Base-by-base conservation (phyloP, 2,329 filamentous ascomycete genomes). In the Trichoderma atroviride region DNA sequence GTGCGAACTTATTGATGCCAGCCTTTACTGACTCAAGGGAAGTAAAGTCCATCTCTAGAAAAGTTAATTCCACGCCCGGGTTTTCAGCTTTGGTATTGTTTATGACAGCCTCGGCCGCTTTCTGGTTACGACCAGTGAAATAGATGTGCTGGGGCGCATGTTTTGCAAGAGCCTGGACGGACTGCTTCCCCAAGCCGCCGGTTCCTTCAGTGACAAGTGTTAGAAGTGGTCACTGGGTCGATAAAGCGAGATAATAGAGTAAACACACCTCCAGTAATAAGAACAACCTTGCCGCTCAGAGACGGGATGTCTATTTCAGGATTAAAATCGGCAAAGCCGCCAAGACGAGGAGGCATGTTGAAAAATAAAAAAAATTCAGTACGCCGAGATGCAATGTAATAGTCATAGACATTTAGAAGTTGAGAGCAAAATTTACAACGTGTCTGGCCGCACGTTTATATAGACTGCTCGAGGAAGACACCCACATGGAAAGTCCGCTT, bases 161-260 rank as follows among this genome's bases (percentile, higher is more conserved):
- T 16, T 59, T 71, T 13, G 71, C 71, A 53, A 70, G 73, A 22
- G 74, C 72, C 22, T 73, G 65, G 22, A 73, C 60, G n/a, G 73
- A 64, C 50, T 74, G 69, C 71, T 96, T 83, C 40, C 94, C 94
- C 68, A 97, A 81, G 14, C 94, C 94, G 78, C 31, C 53, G 11
- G 65, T 68, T 16, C 65, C 65, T 68, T 29, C 43, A 3, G 58
- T 33, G 13, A 6, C 9, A 10, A 5, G 10, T 61, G 31, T 61
- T 14, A 61, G 37, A 16, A 61, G 13, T 22, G 7, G 27, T 33
- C 13, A 0, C 13, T 5, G 5, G 47, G 27, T 47, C 4, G 31
- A 31, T 33, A 50, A n/a, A 61, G 27, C 2, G 37, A 61, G 16
- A 61, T 16, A n/a, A 61, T 47, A 13, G 19, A 61, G 13, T 31